phyloP scores from a whole-genome alignment of 805 yeast genomes.

The Barnettozyma populi region DNA sequence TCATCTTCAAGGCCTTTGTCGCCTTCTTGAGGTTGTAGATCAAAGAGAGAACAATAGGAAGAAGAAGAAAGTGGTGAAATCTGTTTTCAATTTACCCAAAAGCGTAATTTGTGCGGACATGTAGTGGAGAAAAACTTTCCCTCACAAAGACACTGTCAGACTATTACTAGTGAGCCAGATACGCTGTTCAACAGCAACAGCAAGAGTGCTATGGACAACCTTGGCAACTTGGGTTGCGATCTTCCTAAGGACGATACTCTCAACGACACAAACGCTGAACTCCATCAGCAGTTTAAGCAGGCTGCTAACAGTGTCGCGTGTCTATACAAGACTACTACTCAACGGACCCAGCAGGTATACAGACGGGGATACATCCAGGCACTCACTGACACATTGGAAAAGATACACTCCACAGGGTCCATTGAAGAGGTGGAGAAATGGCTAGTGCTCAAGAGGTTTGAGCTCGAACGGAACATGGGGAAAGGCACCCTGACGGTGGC shows the following conservation, averaged over 20 bases:
- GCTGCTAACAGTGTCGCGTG: conserved; percentile 72
- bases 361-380: conserved; percentile 60
- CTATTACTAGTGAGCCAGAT: no score
- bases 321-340: conserved; percentile 52
- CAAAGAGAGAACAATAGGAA: not conserved
- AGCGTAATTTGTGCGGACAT: not conserved
- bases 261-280: conserved; percentile 42
- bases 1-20: not conserved
- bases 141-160: not conserved
- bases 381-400: conserved; percentile 46
- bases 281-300: conserved; percentile 59
- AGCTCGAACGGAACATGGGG: conserved; percentile 25
- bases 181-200: not conserved
- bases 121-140: not conserved
- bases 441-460: conserved; percentile 44
- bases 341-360: conserved; percentile 39
- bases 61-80: not conserved
- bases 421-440: conserved; percentile 43
- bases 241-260: conserved; percentile 40
- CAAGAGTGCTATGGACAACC: not conserved
- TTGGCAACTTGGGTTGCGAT: conserved; percentile 14
- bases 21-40: not conserved
- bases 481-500: not conserved
- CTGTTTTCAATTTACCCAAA: conserved; percentile 7
- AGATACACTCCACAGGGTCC: not conserved